Conservation (phyloP, 148 eudicot species). For the Spergularia marina region DNA sequence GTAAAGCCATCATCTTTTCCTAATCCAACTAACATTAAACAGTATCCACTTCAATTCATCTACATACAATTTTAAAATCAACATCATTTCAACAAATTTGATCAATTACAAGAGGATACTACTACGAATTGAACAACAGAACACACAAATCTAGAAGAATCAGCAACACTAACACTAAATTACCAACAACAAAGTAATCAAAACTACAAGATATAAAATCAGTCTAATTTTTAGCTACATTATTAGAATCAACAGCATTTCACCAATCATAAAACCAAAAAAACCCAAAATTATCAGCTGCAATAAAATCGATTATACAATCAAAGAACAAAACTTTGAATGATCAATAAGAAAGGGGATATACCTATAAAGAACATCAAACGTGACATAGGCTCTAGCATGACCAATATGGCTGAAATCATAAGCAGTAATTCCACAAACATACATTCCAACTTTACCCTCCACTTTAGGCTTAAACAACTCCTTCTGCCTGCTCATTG, state of each 20-base stretch:
- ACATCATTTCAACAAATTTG: background rate
- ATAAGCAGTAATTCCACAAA: conserved; percentile 92
- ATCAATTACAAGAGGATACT: background rate
- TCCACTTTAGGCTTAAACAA: conserved; percentile 55
- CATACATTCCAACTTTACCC: conserved; percentile 93
- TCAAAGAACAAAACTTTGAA: conserved; percentile 1
- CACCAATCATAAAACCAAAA: background rate
- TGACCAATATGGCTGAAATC: conserved; percentile 98
- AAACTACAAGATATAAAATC: background rate
- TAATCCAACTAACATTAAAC: background rate
- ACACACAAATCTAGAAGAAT: background rate
- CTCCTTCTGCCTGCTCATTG: conserved; percentile 72
- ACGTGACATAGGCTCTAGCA: conserved; percentile 82
- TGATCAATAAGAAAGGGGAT: background rate
- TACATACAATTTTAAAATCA: background rate
- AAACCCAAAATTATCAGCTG: background rate
- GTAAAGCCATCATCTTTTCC: conserved; percentile 9
- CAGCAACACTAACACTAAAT: background rate
- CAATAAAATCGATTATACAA: conserved; percentile 2
- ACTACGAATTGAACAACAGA: background rate
- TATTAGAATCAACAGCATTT: background rate
- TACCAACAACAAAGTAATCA: background rate
- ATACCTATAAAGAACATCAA: conserved; percentile 83
- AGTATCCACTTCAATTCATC: background rate
- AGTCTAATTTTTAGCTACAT: background rate